These are phyloP conservation scores for Arthrobotrys musiformis DNA, from an alignment of 2,329 filamentous ascomycete species.

Conservation along the genomic window DNA sequence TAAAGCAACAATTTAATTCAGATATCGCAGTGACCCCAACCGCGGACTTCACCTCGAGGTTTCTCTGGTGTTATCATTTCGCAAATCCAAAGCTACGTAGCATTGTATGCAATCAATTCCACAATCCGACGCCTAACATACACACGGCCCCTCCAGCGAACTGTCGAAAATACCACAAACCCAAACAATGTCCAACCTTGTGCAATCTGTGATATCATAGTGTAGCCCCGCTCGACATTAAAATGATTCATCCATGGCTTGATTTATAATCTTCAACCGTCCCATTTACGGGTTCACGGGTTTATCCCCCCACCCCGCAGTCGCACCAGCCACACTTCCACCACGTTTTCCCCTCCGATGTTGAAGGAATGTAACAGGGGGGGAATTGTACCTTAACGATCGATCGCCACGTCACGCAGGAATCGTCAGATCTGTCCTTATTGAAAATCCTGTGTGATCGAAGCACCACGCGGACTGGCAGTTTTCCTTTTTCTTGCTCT, in stretches of 20 bases:
- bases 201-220: slow-evolving; percentile 56
- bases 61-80: too few species aligned
- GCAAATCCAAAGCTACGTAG: too few species aligned
- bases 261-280: too few species aligned
- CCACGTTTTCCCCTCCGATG: not conserved
- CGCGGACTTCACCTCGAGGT: too few species aligned
- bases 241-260: slow-evolving; percentile 3
- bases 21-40: too few species aligned
- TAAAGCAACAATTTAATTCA: too few species aligned
- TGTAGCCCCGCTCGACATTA: not conserved
- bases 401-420: slow-evolving; percentile 4
- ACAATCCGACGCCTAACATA: not conserved
- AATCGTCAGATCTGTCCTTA: not conserved
- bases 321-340: slow-evolving; percentile 35
- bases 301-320: not conserved
- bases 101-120: not conserved
- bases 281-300: too few species aligned
- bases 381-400: slow-evolving; percentile 23
- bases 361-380: slow-evolving; percentile 11
- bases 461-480: too few species aligned
- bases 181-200: not conserved
- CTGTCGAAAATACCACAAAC: not conserved
- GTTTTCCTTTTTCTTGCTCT: not conserved
- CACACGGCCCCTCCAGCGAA: not conserved
- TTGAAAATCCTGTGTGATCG: not conserved